Percentiles rank a stretch among this genome's conserved stretches.
Conservation (phyloP, 2,329 filamentous ascomycete species). For the Talaromyces sp. region DNA sequence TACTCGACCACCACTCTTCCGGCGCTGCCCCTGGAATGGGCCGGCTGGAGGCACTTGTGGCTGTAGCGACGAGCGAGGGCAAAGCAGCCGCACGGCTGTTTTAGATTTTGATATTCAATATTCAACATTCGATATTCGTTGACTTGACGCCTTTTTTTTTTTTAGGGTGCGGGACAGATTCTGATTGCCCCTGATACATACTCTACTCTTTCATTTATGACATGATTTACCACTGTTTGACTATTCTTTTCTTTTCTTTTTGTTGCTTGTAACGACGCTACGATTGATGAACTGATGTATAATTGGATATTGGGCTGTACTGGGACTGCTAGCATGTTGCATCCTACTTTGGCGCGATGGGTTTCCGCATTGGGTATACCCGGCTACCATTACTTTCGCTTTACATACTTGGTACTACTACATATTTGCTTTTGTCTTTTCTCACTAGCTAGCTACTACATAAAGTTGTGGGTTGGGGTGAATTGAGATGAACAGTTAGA, state of each 20-base stretch:
- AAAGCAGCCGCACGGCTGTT: constrained; percentile 31
- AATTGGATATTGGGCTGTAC: background rate
- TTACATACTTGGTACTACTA: background rate
- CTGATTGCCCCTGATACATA: background rate
- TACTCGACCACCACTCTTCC: constrained; percentile 25
- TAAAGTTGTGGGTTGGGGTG: background rate
- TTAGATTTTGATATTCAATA: constrained; percentile 16
- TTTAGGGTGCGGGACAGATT: background rate
- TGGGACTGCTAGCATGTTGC: background rate
- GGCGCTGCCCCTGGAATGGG: constrained; percentile 38
- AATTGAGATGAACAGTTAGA: background rate
- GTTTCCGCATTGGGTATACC: constrained; percentile 3
- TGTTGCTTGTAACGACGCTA: constrained; percentile 1
- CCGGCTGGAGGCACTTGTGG: constrained; percentile 47
- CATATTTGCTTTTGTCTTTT: background rate
- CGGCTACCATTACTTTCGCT: background rate
- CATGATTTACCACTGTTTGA: background rate
- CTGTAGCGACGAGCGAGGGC: constrained; percentile 46
- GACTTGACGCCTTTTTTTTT: background rate
- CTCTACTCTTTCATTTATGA: background rate
- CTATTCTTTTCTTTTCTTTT: background rate
- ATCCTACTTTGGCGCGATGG: constrained; percentile 1
- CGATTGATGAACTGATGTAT: constrained; percentile 5
- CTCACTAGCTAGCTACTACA: background rate
- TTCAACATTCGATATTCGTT: too few species aligned